Evolutionary conservation across 2,329 filamentous ascomycete genomes (phyloP).

Genomic region (Penicillium concentricum): DNA sequence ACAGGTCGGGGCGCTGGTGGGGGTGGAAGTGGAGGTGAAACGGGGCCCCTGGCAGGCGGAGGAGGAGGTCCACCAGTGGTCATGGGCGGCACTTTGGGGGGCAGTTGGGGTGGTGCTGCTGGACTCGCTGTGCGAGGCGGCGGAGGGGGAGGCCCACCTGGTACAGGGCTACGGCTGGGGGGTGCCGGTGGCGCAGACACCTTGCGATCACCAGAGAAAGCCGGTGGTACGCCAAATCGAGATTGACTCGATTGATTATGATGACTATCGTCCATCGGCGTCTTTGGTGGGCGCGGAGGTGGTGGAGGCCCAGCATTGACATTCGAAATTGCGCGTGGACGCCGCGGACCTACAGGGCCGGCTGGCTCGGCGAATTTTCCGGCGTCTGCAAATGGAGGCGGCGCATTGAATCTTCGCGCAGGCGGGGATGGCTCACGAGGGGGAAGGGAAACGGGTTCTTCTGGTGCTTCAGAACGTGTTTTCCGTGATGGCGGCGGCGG

Average conservation of each 20-base stretch:
- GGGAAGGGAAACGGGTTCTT: slow-evolving; percentile 59
- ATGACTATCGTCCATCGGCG: slow-evolving; percentile 64
- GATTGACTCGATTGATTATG: slow-evolving; percentile 48
- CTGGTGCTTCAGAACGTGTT: slow-evolving; percentile 48
- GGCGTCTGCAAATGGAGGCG: slow-evolving; percentile 84
- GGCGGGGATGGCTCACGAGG: slow-evolving; percentile 67
- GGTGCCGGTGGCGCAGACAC: slow-evolving; percentile 69
- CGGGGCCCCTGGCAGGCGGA: slow-evolving; percentile 49
- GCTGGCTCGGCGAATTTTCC: slow-evolving; percentile 73
- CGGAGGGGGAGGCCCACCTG: slow-evolving; percentile 65
- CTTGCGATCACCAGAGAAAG: slow-evolving; percentile 67
- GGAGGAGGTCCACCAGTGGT: slow-evolving; percentile 55
- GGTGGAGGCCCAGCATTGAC: slow-evolving; percentile 62
- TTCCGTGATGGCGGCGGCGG: slow-evolving; percentile 56
- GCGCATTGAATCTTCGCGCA: slow-evolving; percentile 67
- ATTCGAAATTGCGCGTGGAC: slow-evolving; percentile 51
- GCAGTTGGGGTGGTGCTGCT: slow-evolving; percentile 51
- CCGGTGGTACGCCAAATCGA: slow-evolving; percentile 75
- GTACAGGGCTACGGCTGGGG: slow-evolving; percentile 63
- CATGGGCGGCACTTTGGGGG: slow-evolving; percentile 44
- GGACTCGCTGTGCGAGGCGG: slow-evolving; percentile 50
- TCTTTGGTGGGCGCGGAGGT: slow-evolving; percentile 68
- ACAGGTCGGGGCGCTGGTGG: slow-evolving; percentile 18
- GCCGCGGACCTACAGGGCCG: slow-evolving; percentile 47
- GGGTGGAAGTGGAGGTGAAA: slow-evolving; percentile 47